Evolutionary conservation across 371 early-diverging fungal species (phyloP), one percentile per base, ranked within the genome.

Genomic region (Massospora cicadina): DNA sequence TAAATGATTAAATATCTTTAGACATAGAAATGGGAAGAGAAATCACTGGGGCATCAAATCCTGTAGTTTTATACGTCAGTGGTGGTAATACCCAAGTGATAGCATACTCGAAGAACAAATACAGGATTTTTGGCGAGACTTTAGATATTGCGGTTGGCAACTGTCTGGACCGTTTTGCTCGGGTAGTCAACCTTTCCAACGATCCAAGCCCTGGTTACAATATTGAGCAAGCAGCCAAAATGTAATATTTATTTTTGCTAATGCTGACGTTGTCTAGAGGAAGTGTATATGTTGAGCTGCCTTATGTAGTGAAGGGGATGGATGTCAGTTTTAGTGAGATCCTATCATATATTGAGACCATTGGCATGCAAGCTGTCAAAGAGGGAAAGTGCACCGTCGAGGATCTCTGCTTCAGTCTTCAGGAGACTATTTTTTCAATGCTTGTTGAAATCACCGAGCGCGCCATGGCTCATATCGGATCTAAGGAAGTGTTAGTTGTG

Each of bases 21-120:
- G 90, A 99, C 75, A 98, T 99, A 67, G 99, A 99, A 76, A 99
- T 99, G 99, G 99, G 99, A 10, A 81, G 99, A 63, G 87, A 95
- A 71, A 90, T 99, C 53, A 99, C 99, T 1, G 88, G 88, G 29
- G 98, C 99, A 0, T 67, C 81, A 1, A 93, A 99, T 71, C 99
- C 99, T 0, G 91, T 98, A 3, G 91, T 99, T 21, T 78, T 99
- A 5, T 99, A 99, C 74, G 99, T 96, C 7, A 91, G 92, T 71
- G 99, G 99, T n/a, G 99, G 99, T 33, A 99, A 99, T 73, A 99
- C 99, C 0, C 99, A 99, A 76, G 95, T 99, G 12, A 99, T 99
- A 72, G 95, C 98, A 1, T 98, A 98, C 72, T 83, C 93, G 24
- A 87, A 93, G 64, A 79, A 89, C 57, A 79, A 76, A 60, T 98